These are phyloP conservation scores for Quercus alba DNA, from an alignment of 306 rosid genomes.

Conservation along the genomic window DNA sequence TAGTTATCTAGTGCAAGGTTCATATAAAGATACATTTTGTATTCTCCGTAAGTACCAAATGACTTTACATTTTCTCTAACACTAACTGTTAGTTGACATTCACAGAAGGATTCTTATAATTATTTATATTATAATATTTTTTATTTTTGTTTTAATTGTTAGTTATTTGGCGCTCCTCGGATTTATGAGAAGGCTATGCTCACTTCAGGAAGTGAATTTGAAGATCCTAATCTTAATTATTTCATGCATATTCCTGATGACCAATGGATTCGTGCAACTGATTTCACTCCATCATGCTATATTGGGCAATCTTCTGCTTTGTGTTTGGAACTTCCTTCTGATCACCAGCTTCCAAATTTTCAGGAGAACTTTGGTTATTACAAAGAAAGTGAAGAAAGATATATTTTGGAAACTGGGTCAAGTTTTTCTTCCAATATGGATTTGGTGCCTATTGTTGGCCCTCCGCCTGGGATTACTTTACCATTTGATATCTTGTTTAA, in stretches of 20 bases:
- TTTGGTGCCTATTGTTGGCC: conserved; percentile 63
- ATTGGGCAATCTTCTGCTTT: conserved; percentile 75
- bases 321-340: conserved; percentile 60
- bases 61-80: background rate
- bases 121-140: background rate
- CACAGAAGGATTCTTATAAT: background rate
- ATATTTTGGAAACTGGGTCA: conserved; percentile 37
- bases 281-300: conserved; percentile 51
- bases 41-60: background rate
- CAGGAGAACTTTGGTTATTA: conserved; percentile 50
- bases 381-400: conserved; percentile 36
- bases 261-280: conserved; percentile 65
- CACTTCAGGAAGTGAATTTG: conserved; percentile 22
- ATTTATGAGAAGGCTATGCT: conserved; percentile 36
- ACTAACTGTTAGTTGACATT: background rate
- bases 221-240: conserved; percentile 35
- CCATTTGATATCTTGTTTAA: conserved; percentile 66
- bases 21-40: background rate
- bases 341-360: conserved; percentile 48
- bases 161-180: conserved; percentile 79
- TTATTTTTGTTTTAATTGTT: conserved; percentile 11
- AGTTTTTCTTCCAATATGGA: conserved; percentile 37
- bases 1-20: background rate
- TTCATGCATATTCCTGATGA: conserved; percentile 41
- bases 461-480: conserved; percentile 51